Percentiles rank a stretch among this genome's conserved stretches.
Conservation (phyloP, 2,329 filamentous ascomycete species). For the Fusarium pseudocircinatum region DNA sequence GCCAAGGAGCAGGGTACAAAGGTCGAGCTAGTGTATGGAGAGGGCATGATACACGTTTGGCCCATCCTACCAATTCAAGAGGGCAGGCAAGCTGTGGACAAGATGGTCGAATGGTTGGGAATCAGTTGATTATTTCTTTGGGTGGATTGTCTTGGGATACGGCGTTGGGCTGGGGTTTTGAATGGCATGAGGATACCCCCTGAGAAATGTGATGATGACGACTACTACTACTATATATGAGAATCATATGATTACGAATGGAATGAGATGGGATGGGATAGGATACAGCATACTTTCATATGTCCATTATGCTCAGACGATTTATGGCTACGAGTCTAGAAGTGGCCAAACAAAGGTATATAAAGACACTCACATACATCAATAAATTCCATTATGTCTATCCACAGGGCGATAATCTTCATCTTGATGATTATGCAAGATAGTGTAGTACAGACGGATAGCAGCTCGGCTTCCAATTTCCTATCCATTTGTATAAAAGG, state of each 20-base stretch:
- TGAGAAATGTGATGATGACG: slow-evolving; percentile 1
- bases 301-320: not conserved
- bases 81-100: slow-evolving; percentile 39
- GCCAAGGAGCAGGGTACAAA: slow-evolving; percentile 39
- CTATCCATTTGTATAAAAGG: not conserved
- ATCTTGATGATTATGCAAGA: not conserved
- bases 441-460: not conserved
- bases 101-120: slow-evolving; percentile 43
- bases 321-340: not conserved
- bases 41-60: slow-evolving; percentile 49
- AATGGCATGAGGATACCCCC: slow-evolving; percentile 17
- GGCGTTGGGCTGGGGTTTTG: slow-evolving; percentile 18
- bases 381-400: not conserved
- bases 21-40: slow-evolving; percentile 43
- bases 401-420: not conserved
- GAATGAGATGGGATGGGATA: not conserved
- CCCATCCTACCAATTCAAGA: slow-evolving; percentile 45
- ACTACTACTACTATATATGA: slow-evolving; percentile 1
- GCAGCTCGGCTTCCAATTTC: not conserved
- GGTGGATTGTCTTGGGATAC: slow-evolving; percentile 6
- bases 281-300: not conserved
- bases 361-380: not conserved
- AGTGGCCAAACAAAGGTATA: not conserved
- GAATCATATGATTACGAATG: not conserved
- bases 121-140: not conserved